A percentile compares a stretch with the other conserved stretches of the same genome.
phyloP scores from a whole-genome alignment of 805 yeast species.

The Candida glaebosa region DNA sequence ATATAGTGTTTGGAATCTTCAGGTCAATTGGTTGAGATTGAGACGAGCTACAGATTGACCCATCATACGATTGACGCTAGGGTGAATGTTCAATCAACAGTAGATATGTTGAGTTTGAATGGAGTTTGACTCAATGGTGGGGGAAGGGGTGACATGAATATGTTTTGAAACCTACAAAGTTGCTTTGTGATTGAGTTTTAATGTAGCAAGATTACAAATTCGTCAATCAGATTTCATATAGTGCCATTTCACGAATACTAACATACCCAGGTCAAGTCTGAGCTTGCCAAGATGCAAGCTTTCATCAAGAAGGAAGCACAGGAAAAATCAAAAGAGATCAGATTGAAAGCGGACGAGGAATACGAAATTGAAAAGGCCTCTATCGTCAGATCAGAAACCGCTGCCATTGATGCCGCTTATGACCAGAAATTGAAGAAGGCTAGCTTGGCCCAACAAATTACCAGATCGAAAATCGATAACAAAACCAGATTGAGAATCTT shows the following conservation, averaged over 20 bases:
- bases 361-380: conserved; percentile 97
- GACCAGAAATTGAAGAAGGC: conserved; percentile 88
- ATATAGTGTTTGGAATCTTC: conserved; percentile 3
- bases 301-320: conserved; percentile 99
- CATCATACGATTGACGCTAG: too few species aligned
- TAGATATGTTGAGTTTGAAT: too few species aligned
- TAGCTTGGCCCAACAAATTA: conserved; percentile 87
- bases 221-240: too few species aligned
- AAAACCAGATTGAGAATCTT: conserved; percentile 90
- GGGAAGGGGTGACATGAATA: too few species aligned
- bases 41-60: too few species aligned
- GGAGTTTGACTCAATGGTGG: too few species aligned
- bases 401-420: conserved; percentile 77
- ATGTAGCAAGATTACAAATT: too few species aligned
- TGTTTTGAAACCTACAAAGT: too few species aligned
- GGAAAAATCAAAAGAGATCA: conserved; percentile 96
- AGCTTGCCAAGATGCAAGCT: conserved; percentile 96
- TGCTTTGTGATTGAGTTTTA: too few species aligned
- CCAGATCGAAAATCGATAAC: conserved; percentile 92
- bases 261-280: conserved; percentile 72
- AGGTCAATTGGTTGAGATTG: not conserved
- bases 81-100: too few species aligned
- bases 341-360: conserved; percentile 95
- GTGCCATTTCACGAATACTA: not conserved
- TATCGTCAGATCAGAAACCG: conserved; percentile 87